Percentiles rank a stretch among this genome's conserved stretches.
Conservation (phyloP, 2,329 filamentous ascomycete genomes). For the Lasiodiplodia gonubiensis region DNA sequence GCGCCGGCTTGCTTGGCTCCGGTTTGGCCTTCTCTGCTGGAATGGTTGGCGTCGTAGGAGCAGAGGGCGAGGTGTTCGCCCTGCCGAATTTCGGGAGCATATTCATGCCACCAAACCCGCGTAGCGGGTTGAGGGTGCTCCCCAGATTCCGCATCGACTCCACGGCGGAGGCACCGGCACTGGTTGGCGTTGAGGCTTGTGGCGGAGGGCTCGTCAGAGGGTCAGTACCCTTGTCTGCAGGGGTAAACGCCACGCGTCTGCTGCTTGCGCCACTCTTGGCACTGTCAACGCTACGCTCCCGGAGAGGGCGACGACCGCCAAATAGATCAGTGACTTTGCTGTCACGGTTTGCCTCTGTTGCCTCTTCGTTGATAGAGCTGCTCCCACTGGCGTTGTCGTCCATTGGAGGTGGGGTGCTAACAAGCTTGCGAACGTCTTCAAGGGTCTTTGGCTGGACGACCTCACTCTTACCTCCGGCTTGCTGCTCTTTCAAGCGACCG, state of each 20-base stretch:
- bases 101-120: constrained; percentile 74
- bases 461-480: constrained; percentile 39
- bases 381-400: constrained; percentile 62
- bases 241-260: constrained; percentile 60
- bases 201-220: constrained; percentile 28
- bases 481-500: constrained; percentile 79
- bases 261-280: constrained; percentile 67
- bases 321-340: constrained; percentile 68
- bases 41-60: constrained; percentile 37
- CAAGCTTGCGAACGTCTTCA: constrained; percentile 88
- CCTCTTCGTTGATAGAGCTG: constrained; percentile 56
- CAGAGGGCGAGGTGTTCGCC: constrained; percentile 51
- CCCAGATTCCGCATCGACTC: constrained; percentile 83
- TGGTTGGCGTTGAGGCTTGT: constrained; percentile 33
- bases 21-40: not conserved
- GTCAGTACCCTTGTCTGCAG: constrained; percentile 35
- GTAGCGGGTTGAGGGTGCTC: constrained; percentile 82
- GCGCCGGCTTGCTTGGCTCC: not conserved
- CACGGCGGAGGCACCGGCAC: constrained; percentile 65
- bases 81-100: constrained; percentile 78
- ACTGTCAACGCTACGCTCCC: constrained; percentile 81
- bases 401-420: constrained; percentile 67
- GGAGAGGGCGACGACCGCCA: constrained; percentile 65
- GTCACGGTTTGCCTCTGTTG: constrained; percentile 31
- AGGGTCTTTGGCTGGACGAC: constrained; percentile 69